These are phyloP conservation scores for Chalaropsis ovoidea DNA, from an alignment of 2,329 filamentous ascomycete species.

Conservation along the genomic window DNA sequence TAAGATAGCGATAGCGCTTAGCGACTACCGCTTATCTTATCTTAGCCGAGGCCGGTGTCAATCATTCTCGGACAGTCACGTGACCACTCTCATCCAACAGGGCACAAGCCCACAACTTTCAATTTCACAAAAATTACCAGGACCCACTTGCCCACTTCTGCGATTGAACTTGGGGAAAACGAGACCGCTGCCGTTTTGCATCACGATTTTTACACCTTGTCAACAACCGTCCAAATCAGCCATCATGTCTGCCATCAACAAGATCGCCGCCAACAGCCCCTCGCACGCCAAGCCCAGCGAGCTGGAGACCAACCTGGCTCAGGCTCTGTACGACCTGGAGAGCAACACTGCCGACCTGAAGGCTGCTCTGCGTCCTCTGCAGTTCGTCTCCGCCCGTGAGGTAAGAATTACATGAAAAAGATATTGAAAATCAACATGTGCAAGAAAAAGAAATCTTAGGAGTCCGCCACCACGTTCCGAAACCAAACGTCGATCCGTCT, in stretches of 20 bases:
- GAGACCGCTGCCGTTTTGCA: background rate
- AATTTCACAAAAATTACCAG: background rate
- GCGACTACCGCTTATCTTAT: background rate
- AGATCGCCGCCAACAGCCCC: constrained; percentile 96
- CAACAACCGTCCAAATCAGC: constrained; percentile 35
- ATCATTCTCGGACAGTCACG: constrained; percentile 1
- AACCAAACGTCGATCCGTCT: constrained; percentile 24
- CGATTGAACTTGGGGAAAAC: constrained; percentile 1
- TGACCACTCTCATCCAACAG: background rate
- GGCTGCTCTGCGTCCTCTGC: constrained; percentile 88
- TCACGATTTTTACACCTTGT: background rate
- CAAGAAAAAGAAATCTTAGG: background rate
- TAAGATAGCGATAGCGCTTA: background rate
- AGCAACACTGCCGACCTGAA: constrained; percentile 98
- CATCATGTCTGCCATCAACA: constrained; percentile 77
- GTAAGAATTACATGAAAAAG: constrained; percentile 54
- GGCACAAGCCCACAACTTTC: constrained; percentile 15
- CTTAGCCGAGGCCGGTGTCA: background rate
- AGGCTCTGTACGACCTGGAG: constrained; percentile 97
- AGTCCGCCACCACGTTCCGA: constrained; percentile 24
- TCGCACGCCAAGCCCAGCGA: constrained; percentile 93
- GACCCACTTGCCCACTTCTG: constrained; percentile 16
- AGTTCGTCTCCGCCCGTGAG: constrained; percentile 98
- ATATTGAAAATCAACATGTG: constrained; percentile 6
- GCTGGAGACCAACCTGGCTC: constrained; percentile 93